Base-by-base conservation (phyloP, 106 monocot genomes). In the Dendrobium catenatum region DNA sequence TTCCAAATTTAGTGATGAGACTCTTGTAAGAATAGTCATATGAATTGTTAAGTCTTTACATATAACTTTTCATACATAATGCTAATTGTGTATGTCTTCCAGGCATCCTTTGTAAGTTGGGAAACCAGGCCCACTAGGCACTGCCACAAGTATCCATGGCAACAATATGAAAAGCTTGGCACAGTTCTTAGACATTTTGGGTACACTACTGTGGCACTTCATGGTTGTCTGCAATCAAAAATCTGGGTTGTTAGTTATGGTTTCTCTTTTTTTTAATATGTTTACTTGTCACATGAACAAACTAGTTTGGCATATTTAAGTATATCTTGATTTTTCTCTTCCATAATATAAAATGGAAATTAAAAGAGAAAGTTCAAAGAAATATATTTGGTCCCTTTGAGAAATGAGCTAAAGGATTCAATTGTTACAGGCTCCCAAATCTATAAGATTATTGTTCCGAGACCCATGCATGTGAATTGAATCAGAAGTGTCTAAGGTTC, bases 181-280 rank as follows among this genome's bases (percentile, higher is more conserved):
- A 31, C 31, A 31, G 31, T 31, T 31, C 31, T 31, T 31, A 31
- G 31, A 31, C 31, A 31, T 31, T 31, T 31, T 77, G 91, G 81
- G 19, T 93, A 89, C 47, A 83, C 91, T 10, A 86, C 83, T 40
- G 89, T 86, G 20, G 85, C 93, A 8, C 86, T 93, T 67, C 89
- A 89, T 84, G 91, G 90, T 33, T 93, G 91, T 61, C 86, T 93
- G 54, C 86, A 89, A 68, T 93, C 89, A 67, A 85, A 93, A 83
- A 93, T 93, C 43, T 83, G 91, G 88, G 93, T 93, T 44, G 1
- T 51, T 18, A 18, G 27, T 9, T 19, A 37, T 24, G 4, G 18
- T 20, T 24, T n/a, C 22, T 22, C 64, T 27, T n/a, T 66, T 66
- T 66, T 19, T 66, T n/a, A 19, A 26, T 20, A 66, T 66, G 66